These are phyloP conservation scores for Tricholoma furcatifolium DNA, from an alignment of 768 basidiomycete genomes.

Conservation along the genomic window DNA sequence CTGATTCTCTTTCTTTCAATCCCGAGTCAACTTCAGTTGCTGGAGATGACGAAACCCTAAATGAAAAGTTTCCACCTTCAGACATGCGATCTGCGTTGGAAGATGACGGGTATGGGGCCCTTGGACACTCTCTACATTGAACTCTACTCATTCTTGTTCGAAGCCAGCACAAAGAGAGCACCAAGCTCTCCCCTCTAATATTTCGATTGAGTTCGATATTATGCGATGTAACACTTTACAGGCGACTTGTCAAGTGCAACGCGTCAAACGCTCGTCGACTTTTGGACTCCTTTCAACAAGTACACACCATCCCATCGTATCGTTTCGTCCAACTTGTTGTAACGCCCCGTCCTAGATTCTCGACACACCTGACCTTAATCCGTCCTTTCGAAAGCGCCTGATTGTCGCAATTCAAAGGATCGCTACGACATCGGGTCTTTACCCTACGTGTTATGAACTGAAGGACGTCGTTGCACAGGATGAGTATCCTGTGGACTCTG, in stretches of 20 bases:
- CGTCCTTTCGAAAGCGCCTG: neutral
- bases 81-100: no score
- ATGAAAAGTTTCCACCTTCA: no score
- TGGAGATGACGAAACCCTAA: no score
- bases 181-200: neutral
- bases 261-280: neutral
- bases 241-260: neutral
- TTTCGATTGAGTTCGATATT: neutral
- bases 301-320: neutral
- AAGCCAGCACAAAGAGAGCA: neutral
- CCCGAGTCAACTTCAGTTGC: no score
- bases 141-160: neutral
- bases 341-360: neutral
- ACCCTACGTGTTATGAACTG: constrained; percentile 5
- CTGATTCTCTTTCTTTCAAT: no score
- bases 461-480: neutral
- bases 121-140: no score
- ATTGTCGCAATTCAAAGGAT: constrained; percentile 6
- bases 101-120: no score
- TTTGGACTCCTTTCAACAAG: neutral
- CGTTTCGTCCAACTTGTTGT: neutral
- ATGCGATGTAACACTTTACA: neutral
- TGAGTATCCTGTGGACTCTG: neutral
- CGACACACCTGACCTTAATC: neutral
- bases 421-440: neutral